A percentile compares a stretch with the other conserved stretches of the same genome.
Conservation (phyloP, 129 eudicot species). For the Cynara cardunculus region DNA sequence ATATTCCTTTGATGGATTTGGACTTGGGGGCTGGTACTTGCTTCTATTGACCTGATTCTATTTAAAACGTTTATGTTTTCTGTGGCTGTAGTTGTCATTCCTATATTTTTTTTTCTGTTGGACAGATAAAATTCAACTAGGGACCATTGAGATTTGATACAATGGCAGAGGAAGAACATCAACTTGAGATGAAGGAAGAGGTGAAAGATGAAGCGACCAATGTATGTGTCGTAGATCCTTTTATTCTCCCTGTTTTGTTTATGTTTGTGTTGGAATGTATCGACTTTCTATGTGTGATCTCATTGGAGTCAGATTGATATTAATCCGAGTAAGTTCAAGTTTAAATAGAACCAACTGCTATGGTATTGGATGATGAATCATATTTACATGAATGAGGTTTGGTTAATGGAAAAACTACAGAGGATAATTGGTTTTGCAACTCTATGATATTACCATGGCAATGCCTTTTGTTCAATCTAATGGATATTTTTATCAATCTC, state of each 20-base stretch:
- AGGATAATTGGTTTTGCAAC: too few species aligned
- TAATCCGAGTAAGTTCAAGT: too few species aligned
- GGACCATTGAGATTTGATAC: not conserved
- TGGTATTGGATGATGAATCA: too few species aligned
- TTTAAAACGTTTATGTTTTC: not conserved
- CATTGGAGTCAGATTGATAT: too few species aligned
- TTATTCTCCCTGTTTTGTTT: not conserved
- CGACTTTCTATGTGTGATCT: too few species aligned
- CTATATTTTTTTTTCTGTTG: not conserved
- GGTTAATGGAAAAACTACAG: too few species aligned
- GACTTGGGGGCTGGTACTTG: not conserved
- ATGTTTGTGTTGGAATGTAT: not conserved
- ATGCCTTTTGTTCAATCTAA: too few species aligned
- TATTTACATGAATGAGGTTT: too few species aligned
- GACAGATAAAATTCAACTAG: not conserved
- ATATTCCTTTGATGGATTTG: not conserved
- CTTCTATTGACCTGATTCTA: not conserved
- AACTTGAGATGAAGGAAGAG: conserved; percentile 3
- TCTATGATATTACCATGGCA: too few species aligned
- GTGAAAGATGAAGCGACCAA: conserved; percentile 42
- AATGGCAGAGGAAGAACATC: conserved; percentile 49
- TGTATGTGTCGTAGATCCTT: conserved; percentile 19
- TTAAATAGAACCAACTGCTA: too few species aligned
- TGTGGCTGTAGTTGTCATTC: not conserved
- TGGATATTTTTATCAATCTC: too few species aligned